Evolutionary conservation across 768 basidiomycete genomes (phyloP).

Genomic region (Trametes elegans): DNA sequence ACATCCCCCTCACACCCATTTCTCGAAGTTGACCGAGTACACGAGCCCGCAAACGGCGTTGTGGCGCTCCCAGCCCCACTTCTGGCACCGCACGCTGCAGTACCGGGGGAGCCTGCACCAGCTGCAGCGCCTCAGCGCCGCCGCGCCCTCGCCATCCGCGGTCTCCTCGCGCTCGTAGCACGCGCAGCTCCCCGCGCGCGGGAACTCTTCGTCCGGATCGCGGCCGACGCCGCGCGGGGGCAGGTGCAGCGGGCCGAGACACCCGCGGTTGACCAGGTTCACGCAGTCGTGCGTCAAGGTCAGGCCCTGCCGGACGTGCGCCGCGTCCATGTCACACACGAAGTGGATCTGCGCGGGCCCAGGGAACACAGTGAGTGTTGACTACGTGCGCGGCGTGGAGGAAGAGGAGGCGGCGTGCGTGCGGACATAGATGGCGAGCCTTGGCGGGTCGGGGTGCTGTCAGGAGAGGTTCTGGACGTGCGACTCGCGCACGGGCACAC

Average conservation of each 20-base stretch:
- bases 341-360: constrained; percentile 3
- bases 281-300: neutral
- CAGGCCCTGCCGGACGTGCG: constrained; percentile 4
- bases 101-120: constrained; percentile 12
- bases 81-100: constrained; percentile 9
- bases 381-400: neutral
- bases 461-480: constrained; percentile 10
- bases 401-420: neutral
- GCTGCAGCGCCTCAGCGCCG: constrained; percentile 2
- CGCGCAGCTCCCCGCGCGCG: constrained; percentile 13
- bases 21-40: constrained; percentile 12
- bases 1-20: constrained; percentile 2
- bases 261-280: neutral
- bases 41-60: constrained; percentile 3
- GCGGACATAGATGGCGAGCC: constrained; percentile 7
- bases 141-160: neutral
- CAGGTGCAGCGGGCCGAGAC: neutral
- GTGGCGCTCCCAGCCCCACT: constrained; percentile 10
- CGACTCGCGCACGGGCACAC: constrained; percentile 1
- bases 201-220: neutral
- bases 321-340: constrained; percentile 11
- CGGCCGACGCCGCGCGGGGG: neutral
- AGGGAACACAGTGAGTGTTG: neutral
- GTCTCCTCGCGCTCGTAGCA: constrained; percentile 11
- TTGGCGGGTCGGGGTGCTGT: constrained; percentile 10